Base-by-base conservation (phyloP, 371 early-diverging fungal species). In the Dinochytrium kinnereticum region DNA sequence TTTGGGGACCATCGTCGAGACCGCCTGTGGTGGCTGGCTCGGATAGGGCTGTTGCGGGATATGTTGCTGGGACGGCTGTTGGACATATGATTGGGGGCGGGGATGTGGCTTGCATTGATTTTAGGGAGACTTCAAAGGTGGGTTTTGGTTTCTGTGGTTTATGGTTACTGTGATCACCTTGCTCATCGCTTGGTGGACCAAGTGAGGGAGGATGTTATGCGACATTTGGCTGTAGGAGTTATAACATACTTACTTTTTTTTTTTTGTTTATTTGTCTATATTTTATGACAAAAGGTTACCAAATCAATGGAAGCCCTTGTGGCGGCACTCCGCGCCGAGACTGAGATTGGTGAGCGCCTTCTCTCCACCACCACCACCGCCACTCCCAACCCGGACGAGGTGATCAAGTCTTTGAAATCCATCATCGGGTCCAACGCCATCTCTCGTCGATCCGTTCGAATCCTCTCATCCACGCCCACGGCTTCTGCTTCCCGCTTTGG, bases 101-200 rank as follows among this genome's bases (percentile, higher is more conserved):
- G 19, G 66, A 66, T 44, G 44, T 40, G 10, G 49, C 66, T 2
- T 44, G 49, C 66, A 66, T 66, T 37, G 66, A 66, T 66, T 66
- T 66, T 30, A 66, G 66, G 66, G 66, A 66, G 36, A 5, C 64
- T 15, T 3, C 33, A 15, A 64, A 64, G 64, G 36, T 34, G 36
- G 36, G 64, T 13, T 10, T 30, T 57, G 21, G 10, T 44, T 44
- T 44, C 10, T 44, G 10, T 10, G 10, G 49, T 10, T 44, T 10
- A 44, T 21, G 21, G 49, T 13, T 44, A 44, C 10, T 44, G 49
- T 28, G 7, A 57, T 15, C 10, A 57, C 57, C 7, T 24, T 30
- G 24, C 57, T 57, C 57, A 7, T 57, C 57, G n/a, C n/a, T n/a
- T n/a, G n/a, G n/a, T n/a, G n/a, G n/a, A n/a, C n/a, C n/a, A n/a